Conservation (phyloP, 1,284 basidiomycete genomes). For the Pascua guehoae region DNA sequence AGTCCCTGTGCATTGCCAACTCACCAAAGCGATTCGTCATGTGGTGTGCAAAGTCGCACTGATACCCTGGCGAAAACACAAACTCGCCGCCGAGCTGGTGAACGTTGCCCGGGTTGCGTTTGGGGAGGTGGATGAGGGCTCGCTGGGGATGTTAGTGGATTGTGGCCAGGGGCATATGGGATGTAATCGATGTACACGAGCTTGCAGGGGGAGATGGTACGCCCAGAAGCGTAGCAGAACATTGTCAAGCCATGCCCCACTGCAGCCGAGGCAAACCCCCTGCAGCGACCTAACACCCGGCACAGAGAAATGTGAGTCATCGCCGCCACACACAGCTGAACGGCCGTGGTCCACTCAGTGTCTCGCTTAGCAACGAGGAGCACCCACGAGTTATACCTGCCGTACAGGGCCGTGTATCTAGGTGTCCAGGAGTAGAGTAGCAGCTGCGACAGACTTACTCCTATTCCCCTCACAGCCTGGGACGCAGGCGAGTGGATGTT, state of each 20-base stretch:
- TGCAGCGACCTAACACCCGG: too few relatives aligned
- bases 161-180: background rate
- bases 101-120: conserved; percentile 38
- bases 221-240: conserved; percentile 13
- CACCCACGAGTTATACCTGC: too few relatives aligned
- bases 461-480: too few relatives aligned
- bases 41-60: conserved; percentile 47
- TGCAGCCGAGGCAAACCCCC: too few relatives aligned
- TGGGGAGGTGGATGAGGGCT: conserved; percentile 37
- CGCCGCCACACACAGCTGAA: too few relatives aligned
- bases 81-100: conserved; percentile 49
- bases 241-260: conserved; percentile 5
- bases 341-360: too few relatives aligned
- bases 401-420: too few relatives aligned
- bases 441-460: too few relatives aligned
- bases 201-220: conserved; percentile 43
- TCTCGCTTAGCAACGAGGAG: too few relatives aligned
- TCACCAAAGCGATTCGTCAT: conserved; percentile 34
- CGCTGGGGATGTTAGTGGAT: background rate
- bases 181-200: background rate
- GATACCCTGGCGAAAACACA: conserved; percentile 34
- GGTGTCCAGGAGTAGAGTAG: too few relatives aligned
- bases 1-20: conserved; percentile 32
- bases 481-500: too few relatives aligned
- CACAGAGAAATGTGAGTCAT: too few relatives aligned